Conservation (phyloP, 345 rosid species). For the Zanthoxylum bungeanum region DNA sequence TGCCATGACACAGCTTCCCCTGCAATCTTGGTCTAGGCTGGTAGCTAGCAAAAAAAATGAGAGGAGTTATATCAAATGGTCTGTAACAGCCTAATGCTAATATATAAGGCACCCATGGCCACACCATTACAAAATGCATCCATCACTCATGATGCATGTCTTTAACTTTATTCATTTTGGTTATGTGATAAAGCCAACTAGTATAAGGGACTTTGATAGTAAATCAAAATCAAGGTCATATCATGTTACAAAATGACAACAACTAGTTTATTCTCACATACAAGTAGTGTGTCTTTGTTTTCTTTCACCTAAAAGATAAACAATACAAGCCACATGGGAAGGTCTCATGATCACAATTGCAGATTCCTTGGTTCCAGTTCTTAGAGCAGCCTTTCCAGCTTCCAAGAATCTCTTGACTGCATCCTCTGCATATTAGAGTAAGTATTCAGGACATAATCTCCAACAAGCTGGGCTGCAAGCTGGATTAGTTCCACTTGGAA, state of each 20-base stretch:
- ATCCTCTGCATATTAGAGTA: conserved; percentile 87
- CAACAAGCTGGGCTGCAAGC: conserved; percentile 93
- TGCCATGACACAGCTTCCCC: too few species aligned
- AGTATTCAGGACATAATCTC: conserved; percentile 71
- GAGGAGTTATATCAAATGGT: neutral
- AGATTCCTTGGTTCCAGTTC: conserved; percentile 94
- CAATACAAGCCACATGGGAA: conserved; percentile 35
- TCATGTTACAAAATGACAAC: too few species aligned
- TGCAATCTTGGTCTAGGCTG: too few species aligned
- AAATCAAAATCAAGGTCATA: too few species aligned
- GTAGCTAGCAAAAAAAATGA: neutral
- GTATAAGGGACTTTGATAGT: too few species aligned
- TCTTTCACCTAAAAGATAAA: neutral
- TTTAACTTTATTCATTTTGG: too few species aligned
- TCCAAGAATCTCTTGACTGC: conserved; percentile 90
- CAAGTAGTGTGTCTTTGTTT: neutral
- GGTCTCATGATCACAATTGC: conserved; percentile 89
- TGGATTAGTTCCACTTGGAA: conserved; percentile 95
- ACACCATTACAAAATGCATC: neutral
- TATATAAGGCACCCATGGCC: neutral
- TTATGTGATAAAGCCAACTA: neutral
- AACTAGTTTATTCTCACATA: neutral
- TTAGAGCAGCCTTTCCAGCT: conserved; percentile 84
- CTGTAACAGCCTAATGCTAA: neutral
- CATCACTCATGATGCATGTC: neutral